Base-by-base conservation (phyloP, 495 filamentous ascomycete genomes). In the Poronia punctata region DNA sequence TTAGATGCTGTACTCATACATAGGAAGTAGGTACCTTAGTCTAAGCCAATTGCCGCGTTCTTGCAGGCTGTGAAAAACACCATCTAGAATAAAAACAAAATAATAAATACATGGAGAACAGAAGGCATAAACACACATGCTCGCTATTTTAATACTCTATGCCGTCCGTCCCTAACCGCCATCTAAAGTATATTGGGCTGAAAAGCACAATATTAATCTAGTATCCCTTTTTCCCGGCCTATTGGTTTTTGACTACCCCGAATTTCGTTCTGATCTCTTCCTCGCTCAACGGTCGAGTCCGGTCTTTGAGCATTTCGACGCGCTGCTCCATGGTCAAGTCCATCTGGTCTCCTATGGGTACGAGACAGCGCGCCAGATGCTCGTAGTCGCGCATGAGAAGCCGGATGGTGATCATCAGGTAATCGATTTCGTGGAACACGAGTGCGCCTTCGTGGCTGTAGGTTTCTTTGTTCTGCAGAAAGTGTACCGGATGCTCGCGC, bases 401-500 rank as follows among this genome's bases (percentile, higher is more conserved):
- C 14, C 66, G 65, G 17, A 79, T 49, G 1, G 81, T 83, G 38
- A 86, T 76, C 67, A 78, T 77, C 23, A 84, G 58, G 49, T 80
- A 86, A 46, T 86, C 82, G 45, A 85, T 78, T 41, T 83, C 78
- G 40, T 75, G 75, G 52, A 86, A 85, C 12, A 84, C 77, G 10
- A 86, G 68, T 3, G 82, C 82, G 7, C 72, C 50, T 44, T 79
- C 78, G 7, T 61, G 53, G 1, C 65, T 57, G 54, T 86, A 86
- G 8, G 67, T 68, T 5, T 65, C 49, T 52, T 83, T 82, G 38
- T 75, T 69, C 44, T 70, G 66, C n/a, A 86, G 55, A 46, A 86
- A 80, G 35, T 78, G 67, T 20, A 73, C 59, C 3, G 82, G 82
- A 52, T 86, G 82, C 28, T 84, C 79, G 32, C 82, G 71, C 82